phyloP scores from a whole-genome alignment of 2,329 filamentous ascomycete genomes.

The Botrytis fabae region DNA sequence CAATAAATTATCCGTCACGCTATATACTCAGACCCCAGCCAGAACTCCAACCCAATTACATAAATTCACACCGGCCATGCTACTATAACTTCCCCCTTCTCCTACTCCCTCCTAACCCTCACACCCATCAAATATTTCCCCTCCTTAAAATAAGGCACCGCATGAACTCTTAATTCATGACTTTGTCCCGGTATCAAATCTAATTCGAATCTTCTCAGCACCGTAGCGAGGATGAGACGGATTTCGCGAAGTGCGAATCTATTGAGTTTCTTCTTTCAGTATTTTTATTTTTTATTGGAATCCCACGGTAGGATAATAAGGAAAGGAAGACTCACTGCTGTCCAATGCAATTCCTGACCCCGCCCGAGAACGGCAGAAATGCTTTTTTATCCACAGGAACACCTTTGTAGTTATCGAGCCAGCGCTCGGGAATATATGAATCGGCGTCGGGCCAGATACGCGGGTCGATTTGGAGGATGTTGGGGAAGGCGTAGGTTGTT shows the following conservation, averaged over 20 bases:
- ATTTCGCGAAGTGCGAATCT: constrained; percentile 34
- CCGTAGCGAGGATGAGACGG: constrained; percentile 28
- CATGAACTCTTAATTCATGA: constrained; percentile 30
- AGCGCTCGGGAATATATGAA: constrained; percentile 31
- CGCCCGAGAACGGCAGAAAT: constrained; percentile 22
- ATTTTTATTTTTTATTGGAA: background rate
- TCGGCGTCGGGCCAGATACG: constrained; percentile 30
- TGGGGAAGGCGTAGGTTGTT: background rate
- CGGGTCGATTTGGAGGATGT: constrained; percentile 19
- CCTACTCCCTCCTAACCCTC: background rate
- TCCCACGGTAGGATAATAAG: no score
- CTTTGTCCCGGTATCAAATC: constrained; percentile 29
- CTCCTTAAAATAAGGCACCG: constrained; percentile 31
- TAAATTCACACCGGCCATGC: background rate
- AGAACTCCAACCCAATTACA: background rate
- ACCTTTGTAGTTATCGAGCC: constrained; percentile 25
- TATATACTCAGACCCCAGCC: background rate
- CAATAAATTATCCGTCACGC: background rate
- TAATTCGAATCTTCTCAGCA: constrained; percentile 30
- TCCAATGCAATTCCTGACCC: constrained; percentile 12
- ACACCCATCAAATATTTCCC: constrained; percentile 32
- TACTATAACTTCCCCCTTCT: constrained; percentile 28
- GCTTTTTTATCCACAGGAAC: constrained; percentile 27
- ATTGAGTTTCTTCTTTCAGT: background rate
- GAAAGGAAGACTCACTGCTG: background rate